A percentile compares a stretch with the other conserved stretches of the same genome.
These are phyloP conservation scores for Kwoniella botswanensis DNA, from an alignment of 768 basidiomycete species.

Conservation along the genomic window DNA sequence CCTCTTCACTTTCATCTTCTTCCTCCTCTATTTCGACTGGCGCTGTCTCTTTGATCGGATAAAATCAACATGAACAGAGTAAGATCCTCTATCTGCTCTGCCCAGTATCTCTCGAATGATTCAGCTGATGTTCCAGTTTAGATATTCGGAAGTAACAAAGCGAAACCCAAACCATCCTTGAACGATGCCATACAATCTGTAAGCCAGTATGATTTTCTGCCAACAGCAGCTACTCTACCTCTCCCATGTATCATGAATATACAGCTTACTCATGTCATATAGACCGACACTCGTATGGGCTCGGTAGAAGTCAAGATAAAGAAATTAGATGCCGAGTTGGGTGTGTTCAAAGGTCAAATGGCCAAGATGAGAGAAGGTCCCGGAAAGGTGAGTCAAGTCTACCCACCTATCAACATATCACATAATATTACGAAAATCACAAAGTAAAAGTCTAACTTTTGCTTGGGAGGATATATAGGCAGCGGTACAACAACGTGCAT, in stretches of 20 bases:
- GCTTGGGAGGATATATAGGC: not conserved
- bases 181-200: constrained; percentile 88
- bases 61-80: constrained; percentile 53
- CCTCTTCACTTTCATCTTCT: too few species aligned
- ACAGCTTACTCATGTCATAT: not conserved
- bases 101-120: not conserved
- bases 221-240: not conserved
- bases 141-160: constrained; percentile 59
- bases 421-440: too few species aligned
- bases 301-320: constrained; percentile 95
- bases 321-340: constrained; percentile 92
- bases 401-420: too few species aligned
- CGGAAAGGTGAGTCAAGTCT: constrained; percentile 74
- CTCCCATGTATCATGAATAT: constrained; percentile 42
- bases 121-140: constrained; percentile 20
- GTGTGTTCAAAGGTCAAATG: constrained; percentile 94
- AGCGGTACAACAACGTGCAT: constrained; percentile 92
- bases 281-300: constrained; percentile 87
- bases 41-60: too few species aligned
- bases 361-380: constrained; percentile 88
- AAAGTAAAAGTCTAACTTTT: too few species aligned
- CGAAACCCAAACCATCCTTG: constrained; percentile 80
- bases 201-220: constrained; percentile 14
- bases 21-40: too few species aligned
- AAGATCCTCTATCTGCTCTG: constrained; percentile 4